phyloP scores from a whole-genome alignment of 1,139 yeast genomes.

The Candida pseudoviswanathii region DNA sequence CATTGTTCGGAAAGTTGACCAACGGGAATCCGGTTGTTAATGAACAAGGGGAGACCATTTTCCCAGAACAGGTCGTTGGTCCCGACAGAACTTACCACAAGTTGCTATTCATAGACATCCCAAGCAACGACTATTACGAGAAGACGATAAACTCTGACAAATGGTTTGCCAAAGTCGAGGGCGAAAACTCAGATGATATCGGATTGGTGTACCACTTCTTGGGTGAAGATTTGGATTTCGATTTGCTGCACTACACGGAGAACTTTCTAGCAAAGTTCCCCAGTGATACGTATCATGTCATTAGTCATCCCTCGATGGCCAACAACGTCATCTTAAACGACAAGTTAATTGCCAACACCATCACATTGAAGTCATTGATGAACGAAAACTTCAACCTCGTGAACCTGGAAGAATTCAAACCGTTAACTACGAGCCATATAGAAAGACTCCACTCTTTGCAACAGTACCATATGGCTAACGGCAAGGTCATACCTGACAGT shows the following conservation, averaged over 20 bases:
- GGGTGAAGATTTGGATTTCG: constrained; percentile 62
- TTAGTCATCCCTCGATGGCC: constrained; percentile 68
- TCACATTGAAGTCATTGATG: constrained; percentile 60
- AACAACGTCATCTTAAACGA: constrained; percentile 63
- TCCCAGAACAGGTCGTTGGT: constrained; percentile 75
- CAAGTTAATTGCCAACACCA: constrained; percentile 53
- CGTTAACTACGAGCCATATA: constrained; percentile 19
- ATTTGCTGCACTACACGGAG: constrained; percentile 44
- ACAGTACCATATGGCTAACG: constrained; percentile 28
- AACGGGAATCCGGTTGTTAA: constrained; percentile 60
- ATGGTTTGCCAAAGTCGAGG: constrained; percentile 26
- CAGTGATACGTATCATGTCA: constrained; percentile 55
- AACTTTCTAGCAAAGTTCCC: constrained; percentile 52
- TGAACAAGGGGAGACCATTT: constrained; percentile 58
- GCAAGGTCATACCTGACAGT: constrained; percentile 26
- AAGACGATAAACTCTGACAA: constrained; percentile 38
- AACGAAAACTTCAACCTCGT: constrained; percentile 57
- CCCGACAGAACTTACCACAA: constrained; percentile 60
- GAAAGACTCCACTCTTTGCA: constrained; percentile 37
- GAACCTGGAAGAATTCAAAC: constrained; percentile 24
- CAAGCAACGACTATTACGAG: constrained; percentile 53
- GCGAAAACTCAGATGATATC: constrained; percentile 37
- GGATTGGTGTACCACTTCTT: constrained; percentile 74
- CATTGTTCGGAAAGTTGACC: constrained; percentile 58
- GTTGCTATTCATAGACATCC: constrained; percentile 74